A percentile compares a stretch with the other conserved stretches of the same genome.
phyloP scores from a whole-genome alignment of 495 filamentous ascomycete genomes.

The Talaromyces stipitatus region DNA sequence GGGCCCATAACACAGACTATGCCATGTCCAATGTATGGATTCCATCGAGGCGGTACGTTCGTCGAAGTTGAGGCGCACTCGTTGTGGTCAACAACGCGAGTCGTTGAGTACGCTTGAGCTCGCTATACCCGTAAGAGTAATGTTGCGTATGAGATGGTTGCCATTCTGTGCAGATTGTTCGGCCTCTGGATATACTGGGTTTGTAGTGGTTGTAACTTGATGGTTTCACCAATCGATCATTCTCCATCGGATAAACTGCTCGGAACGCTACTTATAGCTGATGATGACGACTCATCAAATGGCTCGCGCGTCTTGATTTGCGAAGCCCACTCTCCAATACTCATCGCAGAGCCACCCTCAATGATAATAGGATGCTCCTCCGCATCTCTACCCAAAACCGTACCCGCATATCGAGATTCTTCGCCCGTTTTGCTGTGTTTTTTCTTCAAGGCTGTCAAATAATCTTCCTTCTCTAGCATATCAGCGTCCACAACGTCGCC shows the following conservation, averaged over 20 bases:
- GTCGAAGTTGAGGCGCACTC: neutral
- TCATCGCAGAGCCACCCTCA: conserved; percentile 62
- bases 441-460: conserved; percentile 68
- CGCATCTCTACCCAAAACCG: conserved; percentile 60
- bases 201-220: no score
- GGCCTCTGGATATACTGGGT: no score
- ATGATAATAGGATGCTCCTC: conserved; percentile 61
- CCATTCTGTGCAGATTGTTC: no score
- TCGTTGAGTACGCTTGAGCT: neutral
- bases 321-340: conserved; percentile 57
- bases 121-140: neutral
- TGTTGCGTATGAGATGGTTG: neutral
- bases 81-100: neutral
- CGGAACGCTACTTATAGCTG: conserved; percentile 36
- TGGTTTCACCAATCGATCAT: no score
- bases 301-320: conserved; percentile 28
- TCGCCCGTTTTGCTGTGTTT: conserved; percentile 80
- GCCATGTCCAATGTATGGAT: no score
- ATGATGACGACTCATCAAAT: conserved; percentile 26
- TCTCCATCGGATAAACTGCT: conserved; percentile 33
- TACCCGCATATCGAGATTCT: conserved; percentile 72
- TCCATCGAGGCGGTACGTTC: no score
- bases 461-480: conserved; percentile 57
- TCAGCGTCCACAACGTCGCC: conserved; percentile 39
- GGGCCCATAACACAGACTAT: no score